Evolutionary conservation across 2,329 filamentous ascomycete genomes (phyloP).

Genomic region (Epichloe glyceriae): DNA sequence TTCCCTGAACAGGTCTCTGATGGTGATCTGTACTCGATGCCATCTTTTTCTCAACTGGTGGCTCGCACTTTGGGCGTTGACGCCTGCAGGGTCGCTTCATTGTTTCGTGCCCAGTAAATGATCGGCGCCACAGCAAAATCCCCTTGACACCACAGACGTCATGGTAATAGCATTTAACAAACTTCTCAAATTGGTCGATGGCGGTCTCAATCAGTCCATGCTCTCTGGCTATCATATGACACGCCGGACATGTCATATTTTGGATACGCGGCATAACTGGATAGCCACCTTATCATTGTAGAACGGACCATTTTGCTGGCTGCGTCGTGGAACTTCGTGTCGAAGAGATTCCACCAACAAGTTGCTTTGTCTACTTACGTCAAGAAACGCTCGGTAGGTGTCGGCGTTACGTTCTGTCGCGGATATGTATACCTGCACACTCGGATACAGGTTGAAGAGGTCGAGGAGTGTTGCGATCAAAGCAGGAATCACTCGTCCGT

Average conservation of each 20-base stretch:
- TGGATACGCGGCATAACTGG: conserved; percentile 31
- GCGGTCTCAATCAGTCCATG: no score
- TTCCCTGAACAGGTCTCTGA: not conserved
- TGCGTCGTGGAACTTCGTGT: conserved; percentile 25
- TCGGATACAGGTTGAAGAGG: conserved; percentile 43
- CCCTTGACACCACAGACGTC: not conserved
- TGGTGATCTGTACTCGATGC: not conserved
- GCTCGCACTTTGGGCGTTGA: not conserved
- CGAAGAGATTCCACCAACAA: conserved; percentile 30
- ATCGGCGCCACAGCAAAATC: not conserved
- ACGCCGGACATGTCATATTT: not conserved
- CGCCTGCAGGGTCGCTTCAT: not conserved
- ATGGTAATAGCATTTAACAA: not conserved
- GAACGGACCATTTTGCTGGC: conserved; percentile 47
- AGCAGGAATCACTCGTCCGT: conserved; percentile 47
- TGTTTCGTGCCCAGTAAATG: not conserved
- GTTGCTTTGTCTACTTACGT: conserved; percentile 37
- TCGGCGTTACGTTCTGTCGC: conserved; percentile 57
- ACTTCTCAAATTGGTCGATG: no score
- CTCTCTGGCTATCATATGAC: no score
- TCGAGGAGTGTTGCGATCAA: conserved; percentile 52
- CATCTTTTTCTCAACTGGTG: not conserved
- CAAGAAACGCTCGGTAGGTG: conserved; percentile 53
- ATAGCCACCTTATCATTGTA: conserved; percentile 49
- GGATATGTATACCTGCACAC: conserved; percentile 49